These are phyloP conservation scores for Parathielavia appendiculata DNA, from an alignment of 495 filamentous ascomycete genomes.

Conservation along the genomic window DNA sequence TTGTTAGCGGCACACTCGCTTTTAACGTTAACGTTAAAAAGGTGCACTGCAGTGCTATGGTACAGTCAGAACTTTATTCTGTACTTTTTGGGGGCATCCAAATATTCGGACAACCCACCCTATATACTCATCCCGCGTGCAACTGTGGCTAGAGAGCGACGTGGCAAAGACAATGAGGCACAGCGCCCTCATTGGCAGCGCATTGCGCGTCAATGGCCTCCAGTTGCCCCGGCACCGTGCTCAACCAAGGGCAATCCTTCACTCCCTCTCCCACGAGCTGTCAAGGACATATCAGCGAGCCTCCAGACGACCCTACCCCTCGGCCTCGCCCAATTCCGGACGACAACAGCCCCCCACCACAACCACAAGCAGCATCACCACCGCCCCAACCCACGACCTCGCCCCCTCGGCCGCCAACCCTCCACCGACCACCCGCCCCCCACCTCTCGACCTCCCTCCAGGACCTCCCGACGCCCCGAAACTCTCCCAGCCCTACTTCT, in stretches of 20 bases:
- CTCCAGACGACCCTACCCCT: background rate
- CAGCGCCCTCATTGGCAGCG: background rate
- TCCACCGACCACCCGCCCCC: slow-evolving; percentile 54
- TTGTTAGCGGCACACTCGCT: too few species aligned
- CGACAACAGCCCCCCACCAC: background rate
- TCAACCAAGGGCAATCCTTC: background rate
- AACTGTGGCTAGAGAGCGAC: too few species aligned
- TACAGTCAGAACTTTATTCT: too few species aligned
- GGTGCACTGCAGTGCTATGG: too few species aligned
- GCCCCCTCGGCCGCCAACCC: slow-evolving; percentile 47
- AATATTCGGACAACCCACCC: too few species aligned
- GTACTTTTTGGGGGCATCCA: too few species aligned
- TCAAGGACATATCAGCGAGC: too few species aligned
- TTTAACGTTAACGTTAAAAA: too few species aligned
- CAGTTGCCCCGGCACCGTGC: background rate
- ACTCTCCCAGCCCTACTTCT: slow-evolving; percentile 32
- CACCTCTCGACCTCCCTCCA: slow-evolving; percentile 52
- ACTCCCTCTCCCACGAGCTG: background rate
- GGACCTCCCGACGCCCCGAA: slow-evolving; percentile 12
- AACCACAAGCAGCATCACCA: background rate
- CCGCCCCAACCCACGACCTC: background rate
- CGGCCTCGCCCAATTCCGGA: background rate
- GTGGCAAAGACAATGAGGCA: background rate
- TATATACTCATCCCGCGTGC: too few species aligned
- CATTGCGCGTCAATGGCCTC: slow-evolving; percentile 9